Base-by-base conservation (phyloP, 306 rosid species). In the Vicia villosa region DNA sequence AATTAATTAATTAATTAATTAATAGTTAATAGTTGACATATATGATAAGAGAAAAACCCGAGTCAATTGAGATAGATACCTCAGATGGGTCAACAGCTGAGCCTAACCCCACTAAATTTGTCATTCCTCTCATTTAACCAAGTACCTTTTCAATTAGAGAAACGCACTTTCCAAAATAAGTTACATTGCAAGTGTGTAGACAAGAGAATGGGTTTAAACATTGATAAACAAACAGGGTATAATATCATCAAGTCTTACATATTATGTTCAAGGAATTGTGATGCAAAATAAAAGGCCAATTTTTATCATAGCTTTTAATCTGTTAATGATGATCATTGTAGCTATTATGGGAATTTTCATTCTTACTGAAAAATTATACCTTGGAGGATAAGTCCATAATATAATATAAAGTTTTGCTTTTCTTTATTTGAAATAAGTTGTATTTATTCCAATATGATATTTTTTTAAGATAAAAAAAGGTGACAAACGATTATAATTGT, bases 51-150 rank as follows among this genome's bases (percentile, higher is more conserved):
- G n/a, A n/a, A n/a, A 47, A 63, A 79, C 66, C n/a, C 15, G 54
- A 17, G 72, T 65, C 69, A 71, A 66, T 52, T 69, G 58, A 58
- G 81, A 73, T 21, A 12, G 5, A 76, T 78, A 95, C 99, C 97
- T 95, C 99, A 17, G 91, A 97, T 3, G 97, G 96, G 77, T 95
- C 99, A 69, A 95, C 96, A 60, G 92, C 80, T 69, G 99, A 95
- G 73, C 95, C 90, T 77, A 86, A 89, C 99, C 99, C 91, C 37
- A 95, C 83, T 68, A 95, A 78, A 67, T 92, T 96, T 1, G 99
- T 89, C 97, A 91, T 95, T 87, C 99, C 97, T 68, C 99, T 91
- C 99, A 95, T 95, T 76, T 96, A 96, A 75, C 99, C 99, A 66
- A 95, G 82, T 47, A 95, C 97, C 99, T 95, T 75, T 60, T 60